phyloP scores from a whole-genome alignment of 1,284 basidiomycete genomes.

The Trichosporon sp. region DNA sequence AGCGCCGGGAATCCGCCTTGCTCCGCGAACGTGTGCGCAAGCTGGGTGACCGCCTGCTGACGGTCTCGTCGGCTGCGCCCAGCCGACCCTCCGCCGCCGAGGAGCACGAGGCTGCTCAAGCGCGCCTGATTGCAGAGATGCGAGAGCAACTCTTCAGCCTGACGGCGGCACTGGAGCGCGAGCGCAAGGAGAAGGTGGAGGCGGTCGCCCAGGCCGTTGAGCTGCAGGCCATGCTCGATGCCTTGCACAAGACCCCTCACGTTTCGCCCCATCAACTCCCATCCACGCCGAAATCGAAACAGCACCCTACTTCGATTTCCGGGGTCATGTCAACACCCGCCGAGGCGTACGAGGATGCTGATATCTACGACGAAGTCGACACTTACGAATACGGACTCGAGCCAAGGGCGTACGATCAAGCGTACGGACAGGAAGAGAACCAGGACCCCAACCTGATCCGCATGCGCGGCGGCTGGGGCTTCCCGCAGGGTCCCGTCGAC shows the following conservation, averaged over 20 bases:
- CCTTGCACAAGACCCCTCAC: constrained; percentile 13
- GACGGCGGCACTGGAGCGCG: constrained; percentile 34
- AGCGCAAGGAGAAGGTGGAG: constrained; percentile 31
- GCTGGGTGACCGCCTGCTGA: constrained; percentile 32
- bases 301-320: constrained; percentile 2
- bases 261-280: constrained; percentile 16
- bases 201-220: constrained; percentile 21
- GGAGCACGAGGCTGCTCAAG: constrained; percentile 21
- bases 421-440: background rate
- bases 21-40: constrained; percentile 42
- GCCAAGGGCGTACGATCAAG: background rate
- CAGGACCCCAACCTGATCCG: constrained; percentile 29
- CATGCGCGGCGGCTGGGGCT: constrained; percentile 38
- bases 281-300: constrained; percentile 18
- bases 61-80: constrained; percentile 23
- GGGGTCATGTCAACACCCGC: constrained; percentile 9
- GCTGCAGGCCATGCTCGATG: constrained; percentile 20
- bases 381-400: constrained; percentile 9
- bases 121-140: constrained; percentile 36
- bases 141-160: constrained; percentile 40
- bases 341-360: constrained; percentile 15
- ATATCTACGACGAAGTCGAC: constrained; percentile 15
- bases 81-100: constrained; percentile 9
- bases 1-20: constrained; percentile 31
- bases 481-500: constrained; percentile 28